Evolutionary conservation across 805 yeast species (phyloP), one percentile per base, ranked within the genome.

Genomic region (Candida odintsovae): DNA sequence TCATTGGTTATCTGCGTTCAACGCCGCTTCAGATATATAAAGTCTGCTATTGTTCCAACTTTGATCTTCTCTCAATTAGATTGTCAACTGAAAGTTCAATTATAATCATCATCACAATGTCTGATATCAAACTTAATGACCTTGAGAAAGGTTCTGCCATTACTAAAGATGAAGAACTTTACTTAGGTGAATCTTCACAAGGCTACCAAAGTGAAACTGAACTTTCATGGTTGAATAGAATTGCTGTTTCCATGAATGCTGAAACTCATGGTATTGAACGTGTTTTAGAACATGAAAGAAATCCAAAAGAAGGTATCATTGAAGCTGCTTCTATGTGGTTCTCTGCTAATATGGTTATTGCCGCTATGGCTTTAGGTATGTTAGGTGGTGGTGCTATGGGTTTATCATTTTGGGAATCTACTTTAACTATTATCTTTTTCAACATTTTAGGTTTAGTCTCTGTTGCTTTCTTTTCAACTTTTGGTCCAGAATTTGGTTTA

Each of bases 261-360:
- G 89, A 83, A 62, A 72, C 77, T 19, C 78, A 85, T 61, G 96
- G 96, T 65, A 81, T 90, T 51, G 95, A 88, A 58, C 73, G 84
- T 33, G 77, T 90, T 46, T 80, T 86, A 8, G 95, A 85, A 51
- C 86, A 82, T 38, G 90, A 86, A 65, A 82, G 86, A 62, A 74
- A 76, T 41, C 87, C 83, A 50, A 74, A 73, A 41, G 80, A 86
- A 26, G 52, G 54, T 39, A 61, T 22, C 83, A 50, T 70, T 77
- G 67, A 77, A 77, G 86, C 92, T 28, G 88, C 88, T 40, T 73
- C 90, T 42, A 86, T 90, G 90, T 90, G 96, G 96, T 75, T 84
- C 58, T 83, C 94, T 8, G 95, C 95, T 36, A 89, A 90, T 67
- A 72, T 86, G 77, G 96, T 87, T 47, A 78, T 88, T 59, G 88